Conservation (phyloP, 371 early-diverging fungal species). For the Funneliformis caledonium region DNA sequence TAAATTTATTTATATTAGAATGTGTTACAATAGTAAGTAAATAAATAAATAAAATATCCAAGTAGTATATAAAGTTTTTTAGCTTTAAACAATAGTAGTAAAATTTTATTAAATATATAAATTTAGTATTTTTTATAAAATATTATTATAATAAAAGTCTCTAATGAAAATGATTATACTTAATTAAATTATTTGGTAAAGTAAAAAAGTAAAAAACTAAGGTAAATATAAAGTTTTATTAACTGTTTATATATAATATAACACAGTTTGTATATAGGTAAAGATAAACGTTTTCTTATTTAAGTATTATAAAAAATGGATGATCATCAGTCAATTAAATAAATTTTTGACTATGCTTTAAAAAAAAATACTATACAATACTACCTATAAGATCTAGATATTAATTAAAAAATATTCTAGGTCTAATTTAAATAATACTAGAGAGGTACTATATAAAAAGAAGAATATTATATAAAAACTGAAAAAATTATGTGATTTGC, state of each 20-base stretch:
- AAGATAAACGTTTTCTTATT: background rate
- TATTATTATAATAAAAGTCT: background rate
- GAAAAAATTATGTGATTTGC: too few species aligned
- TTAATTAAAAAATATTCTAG: too few species aligned
- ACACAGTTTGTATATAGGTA: background rate
- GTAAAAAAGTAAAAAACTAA: background rate
- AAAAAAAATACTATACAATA: too few species aligned
- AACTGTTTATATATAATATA: background rate
- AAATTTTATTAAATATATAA: background rate
- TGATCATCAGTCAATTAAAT: constrained; percentile 5
- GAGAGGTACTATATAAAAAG: too few species aligned
- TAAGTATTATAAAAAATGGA: constrained; percentile 3
- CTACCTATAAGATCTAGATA: too few species aligned
- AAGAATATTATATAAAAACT: too few species aligned
- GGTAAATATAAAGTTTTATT: background rate
- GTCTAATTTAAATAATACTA: too few species aligned
- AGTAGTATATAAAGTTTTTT: background rate
- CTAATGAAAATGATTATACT: background rate
- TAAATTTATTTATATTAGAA: too few species aligned
- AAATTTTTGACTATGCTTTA: background rate
- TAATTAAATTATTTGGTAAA: background rate
- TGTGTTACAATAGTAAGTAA: too few species aligned
- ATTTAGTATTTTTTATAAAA: background rate
- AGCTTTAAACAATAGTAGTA: background rate
- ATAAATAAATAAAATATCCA: background rate